Percentiles rank a stretch among this genome's conserved stretches.
These are phyloP conservation scores for Zarea fungicola DNA, from an alignment of 2,329 filamentous ascomycete genomes.

Conservation along the genomic window DNA sequence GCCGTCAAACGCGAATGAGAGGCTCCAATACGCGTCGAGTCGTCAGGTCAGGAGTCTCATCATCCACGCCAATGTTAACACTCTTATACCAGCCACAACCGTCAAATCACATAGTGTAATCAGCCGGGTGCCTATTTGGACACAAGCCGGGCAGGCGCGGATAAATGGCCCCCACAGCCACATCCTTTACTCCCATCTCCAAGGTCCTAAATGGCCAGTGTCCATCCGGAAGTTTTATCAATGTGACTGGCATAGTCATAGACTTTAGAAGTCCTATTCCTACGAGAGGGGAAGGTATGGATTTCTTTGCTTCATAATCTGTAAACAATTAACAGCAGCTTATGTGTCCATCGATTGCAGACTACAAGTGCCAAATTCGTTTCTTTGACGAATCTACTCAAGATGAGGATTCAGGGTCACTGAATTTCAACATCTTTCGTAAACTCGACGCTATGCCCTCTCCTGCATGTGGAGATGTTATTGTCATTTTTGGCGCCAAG, in stretches of 20 bases:
- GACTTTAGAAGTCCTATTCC: slow-evolving; percentile 52
- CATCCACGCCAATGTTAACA: too few species aligned
- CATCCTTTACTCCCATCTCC: slow-evolving; percentile 23
- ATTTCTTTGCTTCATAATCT: not conserved
- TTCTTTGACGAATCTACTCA: slow-evolving; percentile 55
- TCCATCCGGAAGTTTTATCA: slow-evolving; percentile 34
- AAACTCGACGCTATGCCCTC: slow-evolving; percentile 43
- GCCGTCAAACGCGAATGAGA: not conserved
- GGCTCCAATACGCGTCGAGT: not conserved
- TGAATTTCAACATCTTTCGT: slow-evolving; percentile 58
- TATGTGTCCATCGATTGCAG: slow-evolving; percentile 34
- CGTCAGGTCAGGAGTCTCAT: not conserved
- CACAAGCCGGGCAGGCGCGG: too few species aligned
- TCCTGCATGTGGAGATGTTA: slow-evolving; percentile 35
- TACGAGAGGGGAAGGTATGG: slow-evolving; percentile 48
- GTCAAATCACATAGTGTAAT: too few species aligned
- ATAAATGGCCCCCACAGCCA: slow-evolving; percentile 11
- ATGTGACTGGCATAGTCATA: slow-evolving; percentile 65
- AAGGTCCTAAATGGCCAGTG: slow-evolving; percentile 38
- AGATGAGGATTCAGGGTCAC: slow-evolving; percentile 29
- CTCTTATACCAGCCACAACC: too few species aligned
- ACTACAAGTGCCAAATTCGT: slow-evolving; percentile 56
- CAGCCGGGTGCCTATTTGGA: too few species aligned
- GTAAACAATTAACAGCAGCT: slow-evolving; percentile 1
- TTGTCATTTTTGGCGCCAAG: slow-evolving; percentile 48